Conservation (phyloP, 208 protist genomes). For the Wallacemonas collosoma region DNA sequence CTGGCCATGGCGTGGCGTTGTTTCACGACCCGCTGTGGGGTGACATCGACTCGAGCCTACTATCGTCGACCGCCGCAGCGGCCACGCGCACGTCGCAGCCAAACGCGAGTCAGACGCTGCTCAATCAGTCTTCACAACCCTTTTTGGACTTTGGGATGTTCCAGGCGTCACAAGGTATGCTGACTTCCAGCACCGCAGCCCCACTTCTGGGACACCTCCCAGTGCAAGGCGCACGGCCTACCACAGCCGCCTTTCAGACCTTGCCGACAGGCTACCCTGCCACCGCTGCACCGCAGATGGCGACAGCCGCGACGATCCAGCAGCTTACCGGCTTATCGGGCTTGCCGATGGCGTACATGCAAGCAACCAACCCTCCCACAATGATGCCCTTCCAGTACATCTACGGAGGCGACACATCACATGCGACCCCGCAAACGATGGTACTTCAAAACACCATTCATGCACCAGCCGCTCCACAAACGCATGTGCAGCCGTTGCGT, state of each 20-base stretch:
- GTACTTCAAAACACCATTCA: constrained; percentile 1
- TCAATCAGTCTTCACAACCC: constrained; percentile 10
- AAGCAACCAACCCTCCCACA: not conserved
- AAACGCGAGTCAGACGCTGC: constrained; percentile 3
- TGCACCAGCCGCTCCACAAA: not conserved
- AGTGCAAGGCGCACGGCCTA: not conserved
- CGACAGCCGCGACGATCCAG: constrained; percentile 14
- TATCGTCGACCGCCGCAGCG: constrained; percentile 16
- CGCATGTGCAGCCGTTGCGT: constrained; percentile 5
- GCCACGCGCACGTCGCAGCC: constrained; percentile 15
- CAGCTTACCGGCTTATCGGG: constrained; percentile 11
- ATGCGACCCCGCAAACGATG: not conserved
- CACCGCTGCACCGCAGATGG: constrained; percentile 18
- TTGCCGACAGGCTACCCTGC: constrained; percentile 19
- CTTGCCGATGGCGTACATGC: constrained; percentile 22
- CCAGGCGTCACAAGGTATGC: not conserved
- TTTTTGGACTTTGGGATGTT: constrained; percentile 9
- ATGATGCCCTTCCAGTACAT: constrained; percentile 35
- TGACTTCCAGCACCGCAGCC: not conserved
- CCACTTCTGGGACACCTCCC: not conserved
- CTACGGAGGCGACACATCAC: not conserved
- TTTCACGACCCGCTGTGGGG: constrained; percentile 86
- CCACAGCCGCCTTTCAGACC: constrained; percentile 18
- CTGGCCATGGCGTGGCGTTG: constrained; percentile 47
- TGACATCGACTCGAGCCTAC: constrained; percentile 25